Conservation (phyloP, 257 asterid genomes). For the Solanum okadae region DNA sequence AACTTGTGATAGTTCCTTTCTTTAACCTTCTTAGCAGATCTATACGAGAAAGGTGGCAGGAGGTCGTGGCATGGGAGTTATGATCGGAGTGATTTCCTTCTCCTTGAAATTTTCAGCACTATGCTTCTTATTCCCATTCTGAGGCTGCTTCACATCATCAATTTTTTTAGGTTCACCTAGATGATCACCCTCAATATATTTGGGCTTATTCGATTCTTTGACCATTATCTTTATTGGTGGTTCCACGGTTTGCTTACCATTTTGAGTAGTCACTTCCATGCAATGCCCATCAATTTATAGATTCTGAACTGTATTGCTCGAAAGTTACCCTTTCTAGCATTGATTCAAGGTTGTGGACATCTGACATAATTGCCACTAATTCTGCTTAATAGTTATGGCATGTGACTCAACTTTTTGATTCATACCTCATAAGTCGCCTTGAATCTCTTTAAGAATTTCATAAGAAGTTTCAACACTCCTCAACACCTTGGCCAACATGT, state of each 20-base stretch:
- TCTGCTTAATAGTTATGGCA: background rate
- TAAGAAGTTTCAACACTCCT: background rate
- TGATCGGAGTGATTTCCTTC: background rate
- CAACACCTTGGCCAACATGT: no score
- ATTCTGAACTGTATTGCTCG: no score
- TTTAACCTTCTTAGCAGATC: background rate
- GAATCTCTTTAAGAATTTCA: background rate
- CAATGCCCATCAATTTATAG: background rate
- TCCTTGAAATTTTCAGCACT: no score
- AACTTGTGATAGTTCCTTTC: background rate
- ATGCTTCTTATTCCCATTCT: no score
- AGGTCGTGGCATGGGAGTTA: background rate
- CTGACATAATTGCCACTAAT: no score
- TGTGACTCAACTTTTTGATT: background rate
- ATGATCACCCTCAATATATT: no score
- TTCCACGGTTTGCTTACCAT: no score
- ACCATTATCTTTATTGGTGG: background rate
- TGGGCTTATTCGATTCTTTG: background rate
- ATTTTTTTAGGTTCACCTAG: no score
- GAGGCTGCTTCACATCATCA: no score
- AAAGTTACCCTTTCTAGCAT: background rate
- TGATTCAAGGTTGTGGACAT: background rate
- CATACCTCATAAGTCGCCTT: no score
- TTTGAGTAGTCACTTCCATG: no score
- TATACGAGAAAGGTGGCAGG: background rate